A percentile compares a stretch with the other conserved stretches of the same genome.
Evolutionary conservation across 1,284 basidiomycete genomes (phyloP).

Genomic region (Heliocybe sulcata): DNA sequence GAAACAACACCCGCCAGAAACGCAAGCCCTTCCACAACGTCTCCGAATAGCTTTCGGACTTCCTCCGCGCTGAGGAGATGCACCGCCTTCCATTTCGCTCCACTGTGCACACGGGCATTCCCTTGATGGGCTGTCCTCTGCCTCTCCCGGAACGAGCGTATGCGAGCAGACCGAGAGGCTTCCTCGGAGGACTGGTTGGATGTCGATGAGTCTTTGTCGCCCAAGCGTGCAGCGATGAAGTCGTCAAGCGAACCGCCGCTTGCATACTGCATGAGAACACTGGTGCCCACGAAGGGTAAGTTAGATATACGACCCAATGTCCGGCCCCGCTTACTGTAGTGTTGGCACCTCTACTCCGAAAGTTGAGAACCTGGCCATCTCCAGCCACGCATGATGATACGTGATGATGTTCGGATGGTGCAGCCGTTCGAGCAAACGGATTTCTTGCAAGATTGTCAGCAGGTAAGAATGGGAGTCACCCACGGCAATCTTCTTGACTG

Average conservation of each 20-base stretch:
- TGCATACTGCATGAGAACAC: constrained; percentile 91
- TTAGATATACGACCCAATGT: background rate
- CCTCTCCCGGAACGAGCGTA: constrained; percentile 67
- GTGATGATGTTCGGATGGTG: constrained; percentile 90
- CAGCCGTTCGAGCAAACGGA: constrained; percentile 71
- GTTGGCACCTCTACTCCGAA: constrained; percentile 83
- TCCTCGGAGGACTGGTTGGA: constrained; percentile 11
- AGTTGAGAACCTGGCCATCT: constrained; percentile 74
- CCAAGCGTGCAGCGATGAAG: constrained; percentile 73
- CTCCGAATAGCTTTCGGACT: constrained; percentile 67
- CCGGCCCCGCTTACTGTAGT: constrained; percentile 52
- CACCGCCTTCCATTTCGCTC: constrained; percentile 54
- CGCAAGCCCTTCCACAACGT: constrained; percentile 71
- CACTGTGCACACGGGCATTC: constrained; percentile 36
- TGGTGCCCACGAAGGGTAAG: constrained; percentile 19
- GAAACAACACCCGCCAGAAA: constrained; percentile 63
- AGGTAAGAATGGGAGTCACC: constrained; percentile 84
- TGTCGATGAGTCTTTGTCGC: constrained; percentile 20
- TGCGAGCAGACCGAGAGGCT: constrained; percentile 61
- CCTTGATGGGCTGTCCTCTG: constrained; percentile 53
- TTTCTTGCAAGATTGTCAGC: constrained; percentile 75
- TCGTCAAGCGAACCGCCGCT: constrained; percentile 84
- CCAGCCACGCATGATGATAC: constrained; percentile 95
- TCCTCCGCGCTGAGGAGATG: constrained; percentile 80
- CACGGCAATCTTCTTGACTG: constrained; percentile 94